phyloP scores from a whole-genome alignment of 768 basidiomycete species.

The Solioccasus polychromus region DNA sequence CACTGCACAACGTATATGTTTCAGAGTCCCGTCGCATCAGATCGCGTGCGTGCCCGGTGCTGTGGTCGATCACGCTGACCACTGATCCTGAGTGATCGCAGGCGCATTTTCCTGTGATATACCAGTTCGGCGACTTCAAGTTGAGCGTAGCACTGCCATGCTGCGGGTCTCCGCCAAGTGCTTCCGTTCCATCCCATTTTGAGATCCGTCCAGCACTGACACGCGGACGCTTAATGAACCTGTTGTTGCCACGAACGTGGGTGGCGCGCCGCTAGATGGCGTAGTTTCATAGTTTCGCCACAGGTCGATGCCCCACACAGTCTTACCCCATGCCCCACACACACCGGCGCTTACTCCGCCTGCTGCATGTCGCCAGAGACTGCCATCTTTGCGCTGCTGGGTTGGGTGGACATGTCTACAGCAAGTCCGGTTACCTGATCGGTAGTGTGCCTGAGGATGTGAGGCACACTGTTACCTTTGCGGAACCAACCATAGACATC shows the following conservation, averaged over 20 bases:
- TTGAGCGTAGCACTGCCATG: neutral
- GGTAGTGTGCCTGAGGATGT: conserved; percentile 12
- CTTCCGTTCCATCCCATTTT: conserved; percentile 11
- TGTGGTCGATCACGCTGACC: neutral
- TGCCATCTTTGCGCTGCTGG: conserved; percentile 24
- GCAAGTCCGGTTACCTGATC: conserved; percentile 11
- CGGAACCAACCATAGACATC: conserved; percentile 1
- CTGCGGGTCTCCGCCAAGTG: conserved; percentile 11
- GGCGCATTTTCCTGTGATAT: conserved; percentile 4
- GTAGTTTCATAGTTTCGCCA: conserved; percentile 5
- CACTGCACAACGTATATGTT: conserved; percentile 26
- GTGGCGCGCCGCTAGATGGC: conserved; percentile 1
- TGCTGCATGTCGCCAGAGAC: conserved; percentile 21
- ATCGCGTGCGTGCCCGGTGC: neutral
- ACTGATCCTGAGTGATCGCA: conserved; percentile 1
- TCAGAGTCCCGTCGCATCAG: neutral
- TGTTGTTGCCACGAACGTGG: conserved; percentile 2
- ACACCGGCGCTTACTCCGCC: too few relatives aligned
- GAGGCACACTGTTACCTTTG: too few relatives aligned
- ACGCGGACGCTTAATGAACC: neutral
- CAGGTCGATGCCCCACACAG: conserved; percentile 13
- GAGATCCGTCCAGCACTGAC: conserved; percentile 21
- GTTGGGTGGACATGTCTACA: conserved; percentile 10
- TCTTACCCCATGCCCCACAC: conserved; percentile 28
- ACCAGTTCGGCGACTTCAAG: conserved; percentile 2